Base-by-base conservation (phyloP, 1,284 basidiomycete genomes). In the Mycena sp. region DNA sequence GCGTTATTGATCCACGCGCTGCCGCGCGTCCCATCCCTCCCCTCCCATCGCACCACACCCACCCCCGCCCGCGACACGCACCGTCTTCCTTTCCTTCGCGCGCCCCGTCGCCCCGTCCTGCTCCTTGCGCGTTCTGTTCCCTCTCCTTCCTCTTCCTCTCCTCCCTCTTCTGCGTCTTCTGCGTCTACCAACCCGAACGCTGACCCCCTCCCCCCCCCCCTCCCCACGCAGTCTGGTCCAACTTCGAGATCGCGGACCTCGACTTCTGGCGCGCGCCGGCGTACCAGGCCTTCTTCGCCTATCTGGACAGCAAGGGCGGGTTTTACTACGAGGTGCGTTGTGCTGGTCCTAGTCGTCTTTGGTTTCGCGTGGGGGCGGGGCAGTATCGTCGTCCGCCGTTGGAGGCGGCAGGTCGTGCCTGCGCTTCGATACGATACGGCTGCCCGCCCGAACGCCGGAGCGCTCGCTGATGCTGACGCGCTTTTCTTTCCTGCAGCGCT, bases 171-270 rank as follows among this genome's bases (percentile, higher is more conserved):
- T 21, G 28, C 14, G 7, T 5, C 28, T 19, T 19, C 30, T 23
- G 40, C 12, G 11, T 41, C 44, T 25, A 32, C n/a, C 50, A n/a
- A 35, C 29, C 53, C 46, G 26, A 41, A 26, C 25, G 23, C 41
- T 48, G n/a, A 41, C 35, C 28, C n/a, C 10, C n/a, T 21, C 21
- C 14, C 32, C 19, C 6, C 26, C 35, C 25, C 52, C 0, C 14
- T 9, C 7, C 32, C 32, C 32, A 35, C 7, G 14, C 61, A 91
- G 89, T 90, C 78, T 92, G 90, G 89, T 87, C 84, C 67, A 93
- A 93, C 76, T 93, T 94, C 69, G 93, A 96, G 74, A 92, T 96
- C 59, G 94, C 88, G 21, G 82, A 89, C 73, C 82, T 90, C 80
- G 82, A 89, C 63, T 93, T 95, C 73, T 94, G 91, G 88, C 82